phyloP scores from a whole-genome alignment of 176 grass and related monocot species.

The Miscanthus lutarioriparius region DNA sequence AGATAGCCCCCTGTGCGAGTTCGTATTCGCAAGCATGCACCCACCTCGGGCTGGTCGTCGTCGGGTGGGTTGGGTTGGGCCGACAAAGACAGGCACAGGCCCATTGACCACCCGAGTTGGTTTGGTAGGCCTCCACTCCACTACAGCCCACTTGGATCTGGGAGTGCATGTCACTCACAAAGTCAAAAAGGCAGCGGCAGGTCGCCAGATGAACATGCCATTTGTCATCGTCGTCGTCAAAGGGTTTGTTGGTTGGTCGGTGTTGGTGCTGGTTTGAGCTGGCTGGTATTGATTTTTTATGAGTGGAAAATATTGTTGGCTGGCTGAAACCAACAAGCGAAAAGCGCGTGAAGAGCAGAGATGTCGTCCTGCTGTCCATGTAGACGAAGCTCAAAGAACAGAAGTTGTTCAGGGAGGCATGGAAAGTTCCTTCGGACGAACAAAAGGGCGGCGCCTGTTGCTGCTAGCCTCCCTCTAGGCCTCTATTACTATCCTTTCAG shows the following conservation, averaged over 20 bases:
- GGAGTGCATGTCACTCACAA: not conserved
- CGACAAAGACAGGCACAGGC: not conserved
- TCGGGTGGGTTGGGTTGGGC: not conserved
- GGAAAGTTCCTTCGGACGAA: conserved; percentile 12
- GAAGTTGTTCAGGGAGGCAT: not conserved
- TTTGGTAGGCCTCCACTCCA: conserved; percentile 9
- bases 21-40: not conserved
- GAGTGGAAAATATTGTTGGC: too few relatives aligned
- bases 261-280: too few relatives aligned
- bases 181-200: not conserved
- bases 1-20: not conserved
- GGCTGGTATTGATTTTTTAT: too few relatives aligned
- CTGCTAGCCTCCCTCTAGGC: not conserved
- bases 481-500: not conserved
- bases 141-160: not conserved
- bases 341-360: conserved; percentile 10
- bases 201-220: not conserved
- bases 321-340: too few relatives aligned
- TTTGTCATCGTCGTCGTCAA: not conserved
- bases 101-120: not conserved
- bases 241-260: too few relatives aligned
- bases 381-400: not conserved
- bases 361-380: not conserved
- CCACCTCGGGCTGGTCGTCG: not conserved
- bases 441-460: not conserved